These are phyloP conservation scores for Neocatenulostroma microsporum DNA, from an alignment of 2,329 filamentous ascomycete species.

Conservation along the genomic window DNA sequence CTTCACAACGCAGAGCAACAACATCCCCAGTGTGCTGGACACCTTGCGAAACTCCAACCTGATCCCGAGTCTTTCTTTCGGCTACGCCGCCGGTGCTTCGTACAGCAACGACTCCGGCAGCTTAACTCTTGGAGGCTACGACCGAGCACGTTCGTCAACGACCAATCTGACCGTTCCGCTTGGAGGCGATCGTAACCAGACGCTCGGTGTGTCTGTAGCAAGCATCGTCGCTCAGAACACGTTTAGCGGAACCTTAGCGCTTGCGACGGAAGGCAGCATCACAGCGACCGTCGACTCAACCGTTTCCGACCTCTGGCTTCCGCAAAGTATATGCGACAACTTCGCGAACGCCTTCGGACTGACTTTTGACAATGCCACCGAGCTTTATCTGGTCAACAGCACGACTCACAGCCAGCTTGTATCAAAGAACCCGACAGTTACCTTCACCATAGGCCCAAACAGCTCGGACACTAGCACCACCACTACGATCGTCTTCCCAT, in stretches of 20 bases:
- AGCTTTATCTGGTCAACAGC: conserved; percentile 33
- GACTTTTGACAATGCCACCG: conserved; percentile 27
- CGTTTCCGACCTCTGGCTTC: conserved; percentile 36
- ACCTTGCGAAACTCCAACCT: conserved; percentile 22
- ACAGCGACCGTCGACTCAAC: conserved; percentile 28
- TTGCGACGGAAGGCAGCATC: conserved; percentile 6
- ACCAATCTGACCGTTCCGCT: conserved; percentile 23
- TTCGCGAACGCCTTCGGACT: conserved; percentile 35
- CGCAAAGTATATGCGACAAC: conserved; percentile 24
- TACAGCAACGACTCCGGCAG: conserved; percentile 17
- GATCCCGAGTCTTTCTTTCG: conserved; percentile 33
- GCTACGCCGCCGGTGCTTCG: conserved; percentile 35
- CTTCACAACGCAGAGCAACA: conserved; percentile 31
- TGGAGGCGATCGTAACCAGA: conserved; percentile 16
- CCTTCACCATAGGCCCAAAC: conserved; percentile 27
- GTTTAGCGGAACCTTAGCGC: conserved; percentile 8
- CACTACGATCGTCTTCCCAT: conserved; percentile 29
- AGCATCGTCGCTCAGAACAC: conserved; percentile 17
- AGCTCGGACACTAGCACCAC: conserved; percentile 5
- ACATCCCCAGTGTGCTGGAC: conserved; percentile 4
- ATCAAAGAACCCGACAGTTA: conserved; percentile 26
- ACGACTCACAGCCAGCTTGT: conserved; percentile 27
- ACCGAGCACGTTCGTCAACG: conserved; percentile 25
- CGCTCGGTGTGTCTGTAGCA: conserved; percentile 20
- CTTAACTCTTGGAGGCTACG: conserved; percentile 35